Percentiles rank a stretch among this genome's conserved stretches.
Evolutionary conservation across 2,329 filamentous ascomycete genomes (phyloP).

Genomic region (Thermoascus crustaceus): DNA sequence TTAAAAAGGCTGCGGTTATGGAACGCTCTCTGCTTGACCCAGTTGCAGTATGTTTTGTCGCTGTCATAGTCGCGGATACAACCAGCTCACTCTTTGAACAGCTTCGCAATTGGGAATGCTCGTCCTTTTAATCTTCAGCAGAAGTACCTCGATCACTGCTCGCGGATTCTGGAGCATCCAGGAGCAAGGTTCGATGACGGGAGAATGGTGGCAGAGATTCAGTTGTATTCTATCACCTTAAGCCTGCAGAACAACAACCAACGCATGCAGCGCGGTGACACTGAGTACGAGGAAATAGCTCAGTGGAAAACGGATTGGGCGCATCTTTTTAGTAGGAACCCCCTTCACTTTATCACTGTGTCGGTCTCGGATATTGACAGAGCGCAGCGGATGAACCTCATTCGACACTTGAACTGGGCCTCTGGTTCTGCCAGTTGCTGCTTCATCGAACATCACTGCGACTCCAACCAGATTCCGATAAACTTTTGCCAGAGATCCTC

Average conservation of each 20-base stretch:
- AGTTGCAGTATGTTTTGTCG: constrained; percentile 25
- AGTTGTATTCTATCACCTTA: constrained; percentile 3
- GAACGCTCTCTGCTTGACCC: constrained; percentile 27
- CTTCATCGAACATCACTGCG: constrained; percentile 23
- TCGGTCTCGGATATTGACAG: constrained; percentile 1
- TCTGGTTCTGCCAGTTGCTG: constrained; percentile 30
- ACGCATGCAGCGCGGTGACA: constrained; percentile 2
- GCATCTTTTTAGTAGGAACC: constrained; percentile 5
- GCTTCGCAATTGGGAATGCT: constrained; percentile 4
- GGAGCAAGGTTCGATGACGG: constrained; percentile 4
- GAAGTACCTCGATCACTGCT: constrained; percentile 5
- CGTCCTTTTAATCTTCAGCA: constrained; percentile 3
- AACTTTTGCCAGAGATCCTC: constrained; percentile 20
- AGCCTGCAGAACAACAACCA: constrained; percentile 3
- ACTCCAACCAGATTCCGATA: constrained; percentile 18
- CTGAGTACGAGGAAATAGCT: constrained; percentile 3
- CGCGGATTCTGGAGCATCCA: constrained; percentile 3
- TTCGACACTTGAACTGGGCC: constrained; percentile 25
- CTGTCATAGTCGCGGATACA: too few relatives aligned
- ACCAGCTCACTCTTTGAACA: not conserved
- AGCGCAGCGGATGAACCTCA: constrained; percentile 18
- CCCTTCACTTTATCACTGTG: not conserved
- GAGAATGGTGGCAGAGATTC: constrained; percentile 4
- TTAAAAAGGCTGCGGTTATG: constrained; percentile 24
- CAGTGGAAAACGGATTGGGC: constrained; percentile 3